Percentiles rank a stretch among this genome's conserved stretches.
Conservation (phyloP, 345 rosid species). For the Euclidium syriacum region DNA sequence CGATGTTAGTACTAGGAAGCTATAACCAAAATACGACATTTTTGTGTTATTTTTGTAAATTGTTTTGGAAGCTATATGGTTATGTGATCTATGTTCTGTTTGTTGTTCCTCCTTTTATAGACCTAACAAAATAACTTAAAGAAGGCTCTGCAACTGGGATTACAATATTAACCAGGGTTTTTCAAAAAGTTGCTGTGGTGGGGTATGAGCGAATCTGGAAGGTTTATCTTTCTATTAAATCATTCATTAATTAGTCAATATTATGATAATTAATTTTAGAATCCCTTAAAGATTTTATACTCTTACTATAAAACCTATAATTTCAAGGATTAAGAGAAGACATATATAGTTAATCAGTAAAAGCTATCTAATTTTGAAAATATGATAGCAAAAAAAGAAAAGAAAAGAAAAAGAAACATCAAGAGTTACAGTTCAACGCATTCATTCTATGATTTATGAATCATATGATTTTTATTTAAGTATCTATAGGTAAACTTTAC, state of each 20-base stretch:
- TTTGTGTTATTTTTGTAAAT: neutral
- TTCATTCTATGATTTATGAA: no score
- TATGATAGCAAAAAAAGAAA: neutral
- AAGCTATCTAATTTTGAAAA: neutral
- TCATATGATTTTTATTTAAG: no score
- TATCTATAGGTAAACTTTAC: no score
- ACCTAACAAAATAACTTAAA: neutral
- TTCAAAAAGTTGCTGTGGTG: neutral
- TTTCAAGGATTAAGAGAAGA: neutral
- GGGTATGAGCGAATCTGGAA: neutral
- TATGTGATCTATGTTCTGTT: neutral
- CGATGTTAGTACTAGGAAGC: neutral
- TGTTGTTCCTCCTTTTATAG: slow-evolving; percentile 9
- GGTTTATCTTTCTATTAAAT: neutral
- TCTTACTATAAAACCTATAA: neutral
- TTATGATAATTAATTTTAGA: no score
- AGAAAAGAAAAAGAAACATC: no score
- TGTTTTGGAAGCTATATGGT: neutral
- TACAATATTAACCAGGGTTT: neutral
- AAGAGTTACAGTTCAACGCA: neutral
- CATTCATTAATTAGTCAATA: neutral
- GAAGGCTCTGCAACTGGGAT: neutral
- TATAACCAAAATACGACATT: neutral
- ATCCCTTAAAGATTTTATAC: neutral
- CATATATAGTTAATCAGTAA: neutral